A percentile compares a stretch with the other conserved stretches of the same genome.
These are phyloP conservation scores for Eremothecium coryli DNA, from an alignment of 1,139 yeast species.

Conservation along the genomic window DNA sequence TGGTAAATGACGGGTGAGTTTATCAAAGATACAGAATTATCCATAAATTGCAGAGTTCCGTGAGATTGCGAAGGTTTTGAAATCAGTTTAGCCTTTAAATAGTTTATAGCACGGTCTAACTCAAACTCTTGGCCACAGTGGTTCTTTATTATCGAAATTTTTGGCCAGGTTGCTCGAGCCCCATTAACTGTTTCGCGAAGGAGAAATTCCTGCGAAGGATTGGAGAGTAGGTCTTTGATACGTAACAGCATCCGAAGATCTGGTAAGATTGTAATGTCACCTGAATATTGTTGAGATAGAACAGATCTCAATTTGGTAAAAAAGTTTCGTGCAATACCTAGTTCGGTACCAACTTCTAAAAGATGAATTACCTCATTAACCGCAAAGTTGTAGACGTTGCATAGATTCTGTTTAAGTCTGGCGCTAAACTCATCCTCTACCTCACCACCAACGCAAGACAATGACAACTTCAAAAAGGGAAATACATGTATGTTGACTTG, in stretches of 20 bases:
- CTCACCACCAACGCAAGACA: constrained; percentile 61
- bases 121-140: constrained; percentile 88
- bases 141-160: constrained; percentile 69
- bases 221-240: constrained; percentile 53
- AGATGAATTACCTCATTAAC: constrained; percentile 71
- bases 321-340: constrained; percentile 66
- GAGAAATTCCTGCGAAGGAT: constrained; percentile 72
- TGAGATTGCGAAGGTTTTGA: constrained; percentile 26
- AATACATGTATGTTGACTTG: constrained; percentile 96
- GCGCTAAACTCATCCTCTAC: constrained; percentile 52
- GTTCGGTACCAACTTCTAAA: constrained; percentile 59
- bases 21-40: constrained; percentile 9
- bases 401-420: constrained; percentile 45
- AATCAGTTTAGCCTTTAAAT: constrained; percentile 57
- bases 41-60: constrained; percentile 24
- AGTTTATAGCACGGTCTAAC: constrained; percentile 65
- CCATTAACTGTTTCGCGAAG: constrained; percentile 69
- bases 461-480: constrained; percentile 65
- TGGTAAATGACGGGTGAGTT: constrained; percentile 10
- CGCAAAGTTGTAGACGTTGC: constrained; percentile 49
- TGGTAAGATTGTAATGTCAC: constrained; percentile 88
- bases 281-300: constrained; percentile 78
- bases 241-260: constrained; percentile 50
- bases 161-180: constrained; percentile 91
- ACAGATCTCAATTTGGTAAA: constrained; percentile 67